Conservation (phyloP, 1,284 basidiomycete genomes). For the Somion occarium region DNA sequence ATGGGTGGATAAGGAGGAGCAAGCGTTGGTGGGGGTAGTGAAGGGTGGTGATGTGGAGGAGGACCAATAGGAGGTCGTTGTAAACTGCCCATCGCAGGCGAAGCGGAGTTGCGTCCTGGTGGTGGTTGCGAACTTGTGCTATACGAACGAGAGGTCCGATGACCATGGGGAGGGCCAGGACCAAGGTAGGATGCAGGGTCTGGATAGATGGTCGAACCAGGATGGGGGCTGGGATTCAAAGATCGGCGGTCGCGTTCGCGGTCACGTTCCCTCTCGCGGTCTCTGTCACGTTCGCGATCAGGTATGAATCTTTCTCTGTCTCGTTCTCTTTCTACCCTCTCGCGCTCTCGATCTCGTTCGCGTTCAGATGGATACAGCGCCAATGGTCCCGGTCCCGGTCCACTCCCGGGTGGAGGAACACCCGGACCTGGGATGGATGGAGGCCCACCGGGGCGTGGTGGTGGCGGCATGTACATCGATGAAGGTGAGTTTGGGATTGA, state of each 20-base stretch:
- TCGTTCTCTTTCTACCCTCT: background rate
- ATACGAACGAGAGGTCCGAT: background rate
- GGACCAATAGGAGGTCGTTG: conserved; percentile 12
- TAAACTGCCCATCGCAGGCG: conserved; percentile 27
- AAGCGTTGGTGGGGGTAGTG: background rate
- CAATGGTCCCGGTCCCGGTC: background rate
- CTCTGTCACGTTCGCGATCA: conserved; percentile 5
- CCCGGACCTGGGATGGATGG: background rate
- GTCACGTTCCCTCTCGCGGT: conserved; percentile 1
- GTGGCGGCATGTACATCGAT: background rate
- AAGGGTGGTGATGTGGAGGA: conserved; percentile 8
- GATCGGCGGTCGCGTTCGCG: background rate
- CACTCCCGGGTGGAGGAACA: background rate
- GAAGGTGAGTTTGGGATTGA: conserved; percentile 1
- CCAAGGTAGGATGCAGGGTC: conserved; percentile 17
- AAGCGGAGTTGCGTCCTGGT: conserved; percentile 16
- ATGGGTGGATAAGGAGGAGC: background rate
- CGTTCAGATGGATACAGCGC: background rate
- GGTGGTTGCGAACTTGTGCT: conserved; percentile 11
- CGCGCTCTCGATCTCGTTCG: conserved; percentile 6
- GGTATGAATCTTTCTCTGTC: conserved; percentile 1
- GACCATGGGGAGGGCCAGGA: conserved; percentile 16
- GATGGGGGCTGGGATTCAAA: background rate
- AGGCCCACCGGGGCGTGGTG: background rate
- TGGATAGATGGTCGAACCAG: conserved; percentile 4